Evolutionary conservation across 805 yeast genomes (phyloP).

Genomic region (Geotrichum ghanense): DNA sequence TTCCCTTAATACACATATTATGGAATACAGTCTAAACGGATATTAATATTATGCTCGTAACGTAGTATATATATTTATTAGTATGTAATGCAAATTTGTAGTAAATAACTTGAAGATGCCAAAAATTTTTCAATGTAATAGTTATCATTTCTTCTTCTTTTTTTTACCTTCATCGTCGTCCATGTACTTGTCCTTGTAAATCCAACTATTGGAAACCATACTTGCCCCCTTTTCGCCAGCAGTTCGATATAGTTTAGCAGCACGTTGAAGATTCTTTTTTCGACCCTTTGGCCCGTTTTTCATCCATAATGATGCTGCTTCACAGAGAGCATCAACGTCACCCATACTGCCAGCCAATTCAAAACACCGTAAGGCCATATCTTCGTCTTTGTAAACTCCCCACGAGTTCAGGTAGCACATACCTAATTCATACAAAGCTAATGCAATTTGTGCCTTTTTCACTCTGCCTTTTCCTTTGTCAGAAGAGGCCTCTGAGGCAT

Average conservation of each 20-base stretch:
- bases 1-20: no score
- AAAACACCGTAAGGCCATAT: conserved; percentile 43
- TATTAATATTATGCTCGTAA: no score
- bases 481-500: conserved; percentile 23
- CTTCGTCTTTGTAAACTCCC: conserved; percentile 45
- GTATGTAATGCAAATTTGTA: background rate
- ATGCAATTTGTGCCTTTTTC: conserved; percentile 19
- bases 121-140: background rate
- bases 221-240: conserved; percentile 53
- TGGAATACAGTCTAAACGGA: no score
- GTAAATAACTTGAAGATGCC: background rate
- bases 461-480: conserved; percentile 6
- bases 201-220: conserved; percentile 63
- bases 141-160: background rate
- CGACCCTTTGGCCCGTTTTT: conserved; percentile 37
- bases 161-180: conserved; percentile 13
- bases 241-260: conserved; percentile 60
- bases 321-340: conserved; percentile 53
- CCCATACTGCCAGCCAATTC: conserved; percentile 61
- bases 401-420: conserved; percentile 43
- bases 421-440: conserved; percentile 51
- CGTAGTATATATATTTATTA: no score
- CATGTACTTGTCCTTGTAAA: conserved; percentile 56
- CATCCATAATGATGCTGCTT: conserved; percentile 60
- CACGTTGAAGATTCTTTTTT: conserved; percentile 46